These are phyloP conservation scores for Fusarium citri DNA, from an alignment of 2,329 filamentous ascomycete genomes.

Conservation along the genomic window DNA sequence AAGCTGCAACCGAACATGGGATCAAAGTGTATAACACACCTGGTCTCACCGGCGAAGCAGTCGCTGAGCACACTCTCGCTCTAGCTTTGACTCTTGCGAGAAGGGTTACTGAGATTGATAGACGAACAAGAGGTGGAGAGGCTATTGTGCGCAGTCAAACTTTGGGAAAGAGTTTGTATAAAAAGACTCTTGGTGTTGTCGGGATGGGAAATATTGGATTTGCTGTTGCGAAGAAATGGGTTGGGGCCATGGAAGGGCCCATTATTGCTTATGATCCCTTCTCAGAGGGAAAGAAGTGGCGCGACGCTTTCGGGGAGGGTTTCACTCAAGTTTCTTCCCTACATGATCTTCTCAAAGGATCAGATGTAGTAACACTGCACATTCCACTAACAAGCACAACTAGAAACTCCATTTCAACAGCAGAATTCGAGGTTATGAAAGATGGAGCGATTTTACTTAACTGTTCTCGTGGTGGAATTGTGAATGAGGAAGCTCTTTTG, in stretches of 20 bases:
- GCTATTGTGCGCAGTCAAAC: background rate
- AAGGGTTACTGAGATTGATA: background rate
- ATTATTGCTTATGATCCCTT: background rate
- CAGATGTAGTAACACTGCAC: background rate
- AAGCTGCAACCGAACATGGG: background rate
- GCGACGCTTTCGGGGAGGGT: rapidly evolving
- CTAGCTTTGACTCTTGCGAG: background rate
- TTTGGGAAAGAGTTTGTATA: background rate
- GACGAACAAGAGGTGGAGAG: background rate
- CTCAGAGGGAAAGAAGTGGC: background rate
- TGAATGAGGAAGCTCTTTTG: background rate
- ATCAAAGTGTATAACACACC: background rate
- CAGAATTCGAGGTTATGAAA: background rate
- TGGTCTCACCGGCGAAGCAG: background rate
- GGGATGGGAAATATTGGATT: background rate
- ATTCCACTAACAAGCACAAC: background rate
- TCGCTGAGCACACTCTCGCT: background rate
- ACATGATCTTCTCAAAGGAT: background rate
- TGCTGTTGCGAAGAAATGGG: conserved; percentile 4
- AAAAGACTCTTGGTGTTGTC: background rate
- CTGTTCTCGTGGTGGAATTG: background rate
- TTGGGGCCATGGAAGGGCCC: background rate
- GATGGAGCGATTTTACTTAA: background rate
- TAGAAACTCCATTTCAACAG: background rate
- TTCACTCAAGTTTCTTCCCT: background rate